Conservation (phyloP, 257 asterid species). For the Phtheirospermum japonicum region DNA sequence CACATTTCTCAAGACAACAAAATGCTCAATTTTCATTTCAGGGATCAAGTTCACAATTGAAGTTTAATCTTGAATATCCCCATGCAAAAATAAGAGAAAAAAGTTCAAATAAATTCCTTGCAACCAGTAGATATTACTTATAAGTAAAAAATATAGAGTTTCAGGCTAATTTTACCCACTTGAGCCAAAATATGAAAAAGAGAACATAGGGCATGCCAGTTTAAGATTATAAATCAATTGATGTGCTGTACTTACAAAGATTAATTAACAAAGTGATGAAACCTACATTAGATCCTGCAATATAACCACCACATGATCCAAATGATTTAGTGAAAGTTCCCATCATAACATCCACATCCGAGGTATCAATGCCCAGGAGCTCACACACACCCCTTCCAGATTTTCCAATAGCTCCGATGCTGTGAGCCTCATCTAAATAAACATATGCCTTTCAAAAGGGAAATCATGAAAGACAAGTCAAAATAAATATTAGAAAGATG, state of each 20-base stretch:
- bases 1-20: too few relatives aligned
- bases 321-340: constrained; percentile 6
- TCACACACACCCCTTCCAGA: constrained; percentile 7
- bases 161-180: not conserved
- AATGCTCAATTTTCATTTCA: too few relatives aligned
- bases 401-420: constrained; percentile 10
- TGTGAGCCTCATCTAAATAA: constrained; percentile 9
- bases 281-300: constrained; percentile 13
- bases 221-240: not conserved
- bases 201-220: not conserved
- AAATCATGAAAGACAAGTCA: not conserved
- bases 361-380: constrained; percentile 1
- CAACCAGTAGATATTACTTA: not conserved
- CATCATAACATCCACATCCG: constrained; percentile 6
- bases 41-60: too few relatives aligned
- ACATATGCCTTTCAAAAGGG: not conserved
- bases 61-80: not conserved
- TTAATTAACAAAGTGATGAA: not conserved
- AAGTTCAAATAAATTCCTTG: not conserved
- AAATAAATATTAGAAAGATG: not conserved
- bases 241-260: not conserved
- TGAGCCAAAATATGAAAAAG: not conserved
- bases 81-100: not conserved
- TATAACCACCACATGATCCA: constrained; percentile 8
- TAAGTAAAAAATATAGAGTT: too few relatives aligned